Evolutionary conservation across 805 yeast species (phyloP).

Genomic region (Yarrowia sp.): DNA sequence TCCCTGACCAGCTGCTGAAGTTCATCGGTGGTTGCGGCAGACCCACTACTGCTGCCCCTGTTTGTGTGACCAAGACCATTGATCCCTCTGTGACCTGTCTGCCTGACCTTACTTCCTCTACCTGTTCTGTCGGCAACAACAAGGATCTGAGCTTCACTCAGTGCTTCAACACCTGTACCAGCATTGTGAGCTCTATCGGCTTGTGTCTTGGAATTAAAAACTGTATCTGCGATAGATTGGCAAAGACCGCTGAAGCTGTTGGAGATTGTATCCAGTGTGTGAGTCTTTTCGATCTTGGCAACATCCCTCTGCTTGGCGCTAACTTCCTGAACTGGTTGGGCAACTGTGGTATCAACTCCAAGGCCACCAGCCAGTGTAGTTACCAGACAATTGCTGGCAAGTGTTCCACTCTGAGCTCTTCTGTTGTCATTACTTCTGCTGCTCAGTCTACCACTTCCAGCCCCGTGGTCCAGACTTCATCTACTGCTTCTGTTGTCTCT

Average conservation of each 20-base stretch:
- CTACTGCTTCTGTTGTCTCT: background rate
- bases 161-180: background rate
- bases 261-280: constrained; percentile 17
- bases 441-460: background rate
- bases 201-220: background rate
- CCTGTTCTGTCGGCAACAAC: background rate
- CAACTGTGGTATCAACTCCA: background rate
- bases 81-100: constrained; percentile 6
- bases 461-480: background rate
- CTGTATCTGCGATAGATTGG: constrained; percentile 5
- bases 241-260: background rate
- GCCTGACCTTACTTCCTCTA: constrained; percentile 4
- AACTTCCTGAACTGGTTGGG: constrained; percentile 1
- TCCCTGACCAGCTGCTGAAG: background rate
- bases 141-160: background rate
- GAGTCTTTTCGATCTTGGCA: background rate
- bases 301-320: background rate
- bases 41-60: background rate
- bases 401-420: background rate
- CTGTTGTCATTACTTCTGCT: background rate
- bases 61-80: constrained; percentile 6
- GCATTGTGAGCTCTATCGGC: constrained; percentile 2
- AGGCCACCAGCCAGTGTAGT: background rate
- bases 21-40: background rate
- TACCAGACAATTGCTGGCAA: constrained; percentile 2